Evolutionary conservation across 1,284 basidiomycete genomes (phyloP), one percentile per base, ranked within the genome.

Genomic region (Pulveroboletus sp.): DNA sequence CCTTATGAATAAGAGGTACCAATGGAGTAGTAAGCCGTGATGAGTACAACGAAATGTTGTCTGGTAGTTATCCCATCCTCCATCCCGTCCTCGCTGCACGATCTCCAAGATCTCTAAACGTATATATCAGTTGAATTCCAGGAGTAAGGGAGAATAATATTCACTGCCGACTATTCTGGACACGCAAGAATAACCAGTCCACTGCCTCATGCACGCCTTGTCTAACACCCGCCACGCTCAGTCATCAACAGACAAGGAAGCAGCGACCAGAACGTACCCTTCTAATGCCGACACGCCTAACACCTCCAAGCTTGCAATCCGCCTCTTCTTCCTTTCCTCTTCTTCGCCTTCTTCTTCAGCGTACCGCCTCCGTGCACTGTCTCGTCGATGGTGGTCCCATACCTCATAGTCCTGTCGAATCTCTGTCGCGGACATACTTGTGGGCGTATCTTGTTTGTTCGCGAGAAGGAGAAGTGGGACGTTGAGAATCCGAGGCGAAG

Each of bases 1-100:
- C 96, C 96, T 92, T 51, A 93, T 94, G 69, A 95, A 91, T 60
- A 96, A 80, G 26, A 95, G 81, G 72, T 96, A 96, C 87, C 88
- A 75, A 87, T 81, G 59, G 78, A 71, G 70, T 86, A 88, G 73
- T 89, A 89, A 20, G 72, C 69, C 36, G 70, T 64, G 64, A n/a
- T n/a, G n/a, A n/a, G 11, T 48, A 56, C 40, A 6, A 54, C 29
- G 11, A 43, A 43, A 18, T 12, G 3, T 22, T 26, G 38, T 36
- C 31, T 18, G 15, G 8, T n/a, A 39, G 17, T n/a, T 22, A 65
- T 33, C 62, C 49, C 8, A 36, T n/a, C 15, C 40, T 50, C 63
- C 60, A 65, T 2, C 52, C 52, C 25, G 45, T 47, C 43, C 58
- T 58, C 14, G 52, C 28, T 2, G 48, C 52, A 40, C 54, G 59